A percentile compares a stretch with the other conserved stretches of the same genome.
These are phyloP conservation scores for Scheffersomyces ergatensis DNA, from an alignment of 805 yeast genomes.

Conservation along the genomic window DNA sequence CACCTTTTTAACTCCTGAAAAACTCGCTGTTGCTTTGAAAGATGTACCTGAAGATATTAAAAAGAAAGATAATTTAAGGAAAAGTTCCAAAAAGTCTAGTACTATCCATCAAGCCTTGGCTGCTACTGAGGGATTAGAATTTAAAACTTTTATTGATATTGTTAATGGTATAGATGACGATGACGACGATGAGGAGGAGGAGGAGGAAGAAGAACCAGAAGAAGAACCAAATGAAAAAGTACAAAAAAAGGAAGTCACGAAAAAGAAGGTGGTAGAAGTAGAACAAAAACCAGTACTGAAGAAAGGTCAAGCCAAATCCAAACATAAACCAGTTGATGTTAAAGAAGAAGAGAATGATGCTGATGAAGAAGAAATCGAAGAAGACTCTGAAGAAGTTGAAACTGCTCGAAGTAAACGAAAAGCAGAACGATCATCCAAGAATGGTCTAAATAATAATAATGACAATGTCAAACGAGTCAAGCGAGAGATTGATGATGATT, in stretches of 20 bases:
- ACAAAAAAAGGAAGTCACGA: constrained; percentile 14
- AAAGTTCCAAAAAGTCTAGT: constrained; percentile 23
- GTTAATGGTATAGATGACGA: constrained; percentile 15
- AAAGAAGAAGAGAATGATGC: constrained; percentile 39
- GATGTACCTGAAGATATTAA: constrained; percentile 9
- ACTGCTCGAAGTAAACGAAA: constrained; percentile 9
- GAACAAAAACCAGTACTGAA: constrained; percentile 17
- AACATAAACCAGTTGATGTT: constrained; percentile 20
- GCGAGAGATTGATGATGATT: constrained; percentile 8
- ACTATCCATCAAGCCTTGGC: constrained; percentile 33
- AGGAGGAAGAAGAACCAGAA: constrained; percentile 13
- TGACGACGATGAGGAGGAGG: constrained; percentile 21
- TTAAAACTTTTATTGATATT: constrained; percentile 34
- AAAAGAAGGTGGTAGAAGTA: constrained; percentile 11
- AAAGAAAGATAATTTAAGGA: constrained; percentile 11
- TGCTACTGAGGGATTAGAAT: constrained; percentile 35
- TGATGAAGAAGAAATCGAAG: constrained; percentile 11
- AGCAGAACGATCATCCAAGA: neutral
- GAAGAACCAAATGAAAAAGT: constrained; percentile 12
- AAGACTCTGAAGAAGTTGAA: constrained; percentile 10
- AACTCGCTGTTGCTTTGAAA: constrained; percentile 18
- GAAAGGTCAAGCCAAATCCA: constrained; percentile 11
- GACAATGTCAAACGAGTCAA: neutral
- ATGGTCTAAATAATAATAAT: neutral
- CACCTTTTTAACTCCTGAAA: constrained; percentile 27